Evolutionary conservation across 768 basidiomycete species (phyloP).

Genomic region (Phanerochaete carnosa): DNA sequence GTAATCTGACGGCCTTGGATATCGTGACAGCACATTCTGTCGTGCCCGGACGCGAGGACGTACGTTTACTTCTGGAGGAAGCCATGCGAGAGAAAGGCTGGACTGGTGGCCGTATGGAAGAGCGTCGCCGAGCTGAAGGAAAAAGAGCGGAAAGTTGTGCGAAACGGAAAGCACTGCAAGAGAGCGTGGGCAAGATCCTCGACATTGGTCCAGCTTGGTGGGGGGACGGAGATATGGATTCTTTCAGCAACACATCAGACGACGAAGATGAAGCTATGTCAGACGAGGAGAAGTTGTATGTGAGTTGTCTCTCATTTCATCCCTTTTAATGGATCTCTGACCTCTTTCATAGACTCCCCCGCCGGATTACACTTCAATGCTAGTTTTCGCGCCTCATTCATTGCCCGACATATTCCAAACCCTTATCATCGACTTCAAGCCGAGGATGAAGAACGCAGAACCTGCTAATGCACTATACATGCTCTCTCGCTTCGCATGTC

Average conservation of each 20-base stretch:
- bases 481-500: conserved; percentile 87
- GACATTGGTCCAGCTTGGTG: conserved; percentile 64
- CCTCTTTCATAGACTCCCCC: conserved; percentile 55
- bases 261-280: conserved; percentile 48
- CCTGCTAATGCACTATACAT: conserved; percentile 93
- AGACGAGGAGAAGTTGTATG: conserved; percentile 13
- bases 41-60: conserved; percentile 79
- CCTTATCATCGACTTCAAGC: conserved; percentile 72
- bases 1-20: conserved; percentile 84
- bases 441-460: conserved; percentile 69
- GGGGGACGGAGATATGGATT: conserved; percentile 43
- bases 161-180: conserved; percentile 52
- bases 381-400: conserved; percentile 84
- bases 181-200: conserved; percentile 55
- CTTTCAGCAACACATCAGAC: conserved; percentile 33
- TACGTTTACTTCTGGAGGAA: conserved; percentile 83
- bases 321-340: not conserved
- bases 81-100: conserved; percentile 85
- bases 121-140: conserved; percentile 57
- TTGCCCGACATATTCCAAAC: conserved; percentile 79
- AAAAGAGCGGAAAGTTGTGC: conserved; percentile 51
- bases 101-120: conserved; percentile 75
- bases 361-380: conserved; percentile 80
- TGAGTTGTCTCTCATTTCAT: conserved; percentile 8
- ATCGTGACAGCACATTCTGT: conserved; percentile 83